Conservation (phyloP, 345 rosid species). For the Arabis alpina region DNA sequence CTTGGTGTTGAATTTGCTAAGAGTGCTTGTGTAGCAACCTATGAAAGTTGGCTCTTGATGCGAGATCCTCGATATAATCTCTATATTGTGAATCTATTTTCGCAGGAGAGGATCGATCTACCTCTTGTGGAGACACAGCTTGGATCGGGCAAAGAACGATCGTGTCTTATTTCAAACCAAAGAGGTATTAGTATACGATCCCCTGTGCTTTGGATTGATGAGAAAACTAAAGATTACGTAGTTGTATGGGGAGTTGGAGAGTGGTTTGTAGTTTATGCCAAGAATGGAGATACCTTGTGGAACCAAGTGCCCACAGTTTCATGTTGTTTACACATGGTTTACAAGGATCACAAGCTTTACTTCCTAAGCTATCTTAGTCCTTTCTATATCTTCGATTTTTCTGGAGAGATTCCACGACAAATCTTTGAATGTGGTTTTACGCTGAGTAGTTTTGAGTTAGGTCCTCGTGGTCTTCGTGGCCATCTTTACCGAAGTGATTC, state of each 20-base stretch:
- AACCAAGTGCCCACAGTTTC: background rate
- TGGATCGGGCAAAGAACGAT: too few species aligned
- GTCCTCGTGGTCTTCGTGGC: too few species aligned
- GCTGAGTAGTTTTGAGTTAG: too few species aligned
- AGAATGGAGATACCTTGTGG: background rate
- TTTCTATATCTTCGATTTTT: background rate
- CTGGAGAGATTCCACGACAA: background rate
- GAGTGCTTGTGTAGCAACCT: too few species aligned
- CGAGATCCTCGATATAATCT: too few species aligned
- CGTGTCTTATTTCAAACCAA: too few species aligned
- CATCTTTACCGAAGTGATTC: too few species aligned
- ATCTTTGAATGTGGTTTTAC: background rate
- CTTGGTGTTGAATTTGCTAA: too few species aligned
- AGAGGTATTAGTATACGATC: background rate
- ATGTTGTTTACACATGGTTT: background rate
- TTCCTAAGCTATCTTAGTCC: background rate
- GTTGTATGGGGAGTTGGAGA: background rate
- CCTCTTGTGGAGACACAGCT: too few species aligned
- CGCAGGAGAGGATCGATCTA: too few species aligned
- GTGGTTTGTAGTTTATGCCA: background rate
- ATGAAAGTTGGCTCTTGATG: too few species aligned
- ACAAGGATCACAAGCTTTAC: constrained; percentile 18
- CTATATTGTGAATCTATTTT: too few species aligned
- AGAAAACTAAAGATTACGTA: background rate
- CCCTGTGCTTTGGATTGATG: constrained; percentile 1